A percentile compares a stretch with the other conserved stretches of the same genome.
Evolutionary conservation across 2,329 filamentous ascomycete species (phyloP).

Genomic region (Cordyceps sp.): DNA sequence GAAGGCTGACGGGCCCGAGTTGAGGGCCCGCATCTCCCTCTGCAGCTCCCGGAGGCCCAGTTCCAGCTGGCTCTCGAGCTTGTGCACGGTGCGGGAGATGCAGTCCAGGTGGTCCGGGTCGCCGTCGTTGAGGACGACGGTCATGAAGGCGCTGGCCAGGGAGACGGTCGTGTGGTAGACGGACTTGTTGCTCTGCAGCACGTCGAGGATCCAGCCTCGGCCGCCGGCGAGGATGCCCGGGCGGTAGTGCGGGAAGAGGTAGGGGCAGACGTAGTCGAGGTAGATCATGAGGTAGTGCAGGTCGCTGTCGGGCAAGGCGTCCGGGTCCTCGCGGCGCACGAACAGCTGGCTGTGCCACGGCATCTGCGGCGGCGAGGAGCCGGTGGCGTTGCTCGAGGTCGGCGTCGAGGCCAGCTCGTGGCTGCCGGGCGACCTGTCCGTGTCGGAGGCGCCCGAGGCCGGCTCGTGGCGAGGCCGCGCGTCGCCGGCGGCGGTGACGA

Average conservation of each 20-base stretch:
- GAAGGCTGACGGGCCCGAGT: slow-evolving; percentile 11
- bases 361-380: slow-evolving; percentile 13
- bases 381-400: slow-evolving; percentile 13
- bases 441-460: slow-evolving; percentile 10
- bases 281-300: slow-evolving; percentile 37
- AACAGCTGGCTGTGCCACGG: slow-evolving; percentile 16
- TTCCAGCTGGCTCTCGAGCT: slow-evolving; percentile 26
- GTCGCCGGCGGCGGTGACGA: slow-evolving; percentile 5
- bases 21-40: slow-evolving; percentile 21
- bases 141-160: slow-evolving; percentile 40
- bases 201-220: slow-evolving; percentile 40
- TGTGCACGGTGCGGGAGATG: slow-evolving; percentile 17
- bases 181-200: slow-evolving; percentile 38
- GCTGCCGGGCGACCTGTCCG: slow-evolving; percentile 9
- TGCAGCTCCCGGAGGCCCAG: slow-evolving; percentile 26
- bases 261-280: slow-evolving; percentile 44
- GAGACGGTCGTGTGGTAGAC: slow-evolving; percentile 40
- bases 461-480: background rate
- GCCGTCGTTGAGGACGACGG: slow-evolving; percentile 21
- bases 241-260: slow-evolving; percentile 46
- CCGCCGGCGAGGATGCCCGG: slow-evolving; percentile 39
- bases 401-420: slow-evolving; percentile 10
- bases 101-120: slow-evolving; percentile 17
- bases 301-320: slow-evolving; percentile 11
- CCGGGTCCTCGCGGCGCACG: slow-evolving; percentile 7